Evolutionary conservation across 1,284 basidiomycete species (phyloP), one percentile per base, ranked within the genome.

Genomic region (Ustilago lituana): DNA sequence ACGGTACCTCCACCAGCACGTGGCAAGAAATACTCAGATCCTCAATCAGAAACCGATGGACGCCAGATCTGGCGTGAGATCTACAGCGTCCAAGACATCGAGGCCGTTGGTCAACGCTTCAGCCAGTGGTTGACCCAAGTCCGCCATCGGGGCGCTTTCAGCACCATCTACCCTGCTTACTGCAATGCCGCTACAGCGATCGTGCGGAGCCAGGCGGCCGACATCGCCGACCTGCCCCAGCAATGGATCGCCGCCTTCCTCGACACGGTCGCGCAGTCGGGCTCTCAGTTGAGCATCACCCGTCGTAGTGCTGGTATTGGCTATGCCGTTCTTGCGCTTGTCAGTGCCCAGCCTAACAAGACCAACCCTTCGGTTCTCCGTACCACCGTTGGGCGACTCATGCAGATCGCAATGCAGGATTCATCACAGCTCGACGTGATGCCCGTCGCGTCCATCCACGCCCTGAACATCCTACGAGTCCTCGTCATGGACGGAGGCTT

Each of bases 241-340:
- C 35, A 61, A 15, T 83, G 82, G 82, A 80, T 83, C 31, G 29
- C 61, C 5, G 70, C 74, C 22, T 75, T 78, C 31, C 53, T 75
- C 43, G 59, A 63, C 23, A 59, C 46, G 3, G 60, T 78, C 26
- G 74, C 74, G 9, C 53, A 59, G 11, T 63, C 73, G 1, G 49
- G 57, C 9, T 59, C 68, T 1, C 61, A 66, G 38, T 64, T 82
- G 33, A 82, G 82, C 40, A 82, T 80, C 58, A 83, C 82, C 1
- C 79, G 82, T 8, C 77, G 82, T 3, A 81, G 80, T 29, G 82
- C 82, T 11, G 82, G 82, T 2, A 73, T 83, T 12, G 81, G 82
- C 12, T 83, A 79, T 39, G 77, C 80, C 22, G 81, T 83, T 41
- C 69, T 83, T 14, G 81, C 80, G 2, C 73, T 83, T 31, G 68